Base-by-base conservation (phyloP, 805 yeast species). In the Teunomyces panamensis region DNA sequence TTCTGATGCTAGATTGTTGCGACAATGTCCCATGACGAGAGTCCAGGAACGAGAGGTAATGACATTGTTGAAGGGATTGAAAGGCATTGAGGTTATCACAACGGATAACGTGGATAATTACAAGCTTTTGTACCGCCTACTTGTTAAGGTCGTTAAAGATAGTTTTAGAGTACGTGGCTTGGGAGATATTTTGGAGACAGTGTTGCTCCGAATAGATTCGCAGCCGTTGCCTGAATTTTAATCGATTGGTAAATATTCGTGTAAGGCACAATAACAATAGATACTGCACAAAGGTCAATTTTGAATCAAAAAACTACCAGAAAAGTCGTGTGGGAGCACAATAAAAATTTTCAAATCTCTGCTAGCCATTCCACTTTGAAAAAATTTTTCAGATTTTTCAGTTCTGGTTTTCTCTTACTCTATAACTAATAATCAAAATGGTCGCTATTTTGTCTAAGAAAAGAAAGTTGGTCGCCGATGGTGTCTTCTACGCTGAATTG, bases 381-480 rank as follows among this genome's bases (percentile, higher is more conserved):
- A 37, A 37, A 13, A 13, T 7, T 37, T 37, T 37, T 37, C 41
- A 37, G 27, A 24, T 24, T 17, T 37, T 37, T 37, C 14, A 10
- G 11, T 5, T 37, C 26, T 9, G 24, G 8, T 37, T 26, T 16
- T 37, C 39, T 20, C 26, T 16, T 26, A 26, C 28, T 16, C 44
- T 10, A 39, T 28, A 39, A 29, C 43, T 16, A 39, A 36, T 28
- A 46, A 30, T 42, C 37, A 62, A 44, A 59, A 62, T 62, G 66
- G 62, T 64, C 55, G 73, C 68, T 56, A 87, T 91, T 77, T 69
- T 73, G 63, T 92, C 98, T 72, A 89, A 89, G 83, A 92, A 89
- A 83, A 91, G 97, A 89, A 91, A 91, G 91, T 87, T 91, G 74
- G 98, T 94, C 75, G 97, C 97, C 79, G 99, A 94, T 85, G 99